Base-by-base conservation (phyloP, 2,329 filamentous ascomycete genomes). In the Macroventuria anomochaeta region DNA sequence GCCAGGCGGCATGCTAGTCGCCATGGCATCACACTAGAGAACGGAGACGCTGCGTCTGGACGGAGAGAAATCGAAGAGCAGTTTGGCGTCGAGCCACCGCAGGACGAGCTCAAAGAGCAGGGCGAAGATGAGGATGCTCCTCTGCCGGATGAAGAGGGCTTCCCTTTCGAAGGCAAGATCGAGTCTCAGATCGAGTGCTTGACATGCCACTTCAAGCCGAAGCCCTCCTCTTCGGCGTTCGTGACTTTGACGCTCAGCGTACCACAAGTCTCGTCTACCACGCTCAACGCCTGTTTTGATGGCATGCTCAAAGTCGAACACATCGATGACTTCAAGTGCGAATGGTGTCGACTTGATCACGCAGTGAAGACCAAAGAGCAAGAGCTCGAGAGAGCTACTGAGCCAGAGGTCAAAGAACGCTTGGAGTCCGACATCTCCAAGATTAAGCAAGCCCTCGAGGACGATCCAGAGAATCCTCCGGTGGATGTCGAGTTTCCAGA, bases 321-420 rank as follows among this genome's bases (percentile, higher is more conserved):
- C 71, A 97, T 99, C 61, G 93, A 97, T 59, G 95, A 96, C 72
- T 99, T 96, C 80, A 93, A 90, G 64, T 99, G 95, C 77, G 95
- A 97, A 67, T 90, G 87, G 76, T 99, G 95, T 70, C 86, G 92
- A 18, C 81, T 99, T n/a, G 76, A 90, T 36, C 89, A 96, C 72
- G 92, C 92, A 3, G 77, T 90, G 46, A 80, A 86, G 25, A 75
- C 82, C 43, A 84, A 91, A 59, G 79, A 85, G 57, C 77, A 80
- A 6, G 86, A 91, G 58, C 71, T 88, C 28, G 75, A 78, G 28
- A 83, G 78, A 18, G 57, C 66, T 1, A 59, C 56, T 17, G 48
- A 65, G 18, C 36, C 46, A 3, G 55, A 67, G 11, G 41, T 83
- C 59, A 83, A 77, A 63, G 71, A 75, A 31, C 76, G 74, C 12